Evolutionary conservation across 2,329 filamentous ascomycete genomes (phyloP), one percentile per base, ranked within the genome.

Genomic region (Fusarium agapanthi): DNA sequence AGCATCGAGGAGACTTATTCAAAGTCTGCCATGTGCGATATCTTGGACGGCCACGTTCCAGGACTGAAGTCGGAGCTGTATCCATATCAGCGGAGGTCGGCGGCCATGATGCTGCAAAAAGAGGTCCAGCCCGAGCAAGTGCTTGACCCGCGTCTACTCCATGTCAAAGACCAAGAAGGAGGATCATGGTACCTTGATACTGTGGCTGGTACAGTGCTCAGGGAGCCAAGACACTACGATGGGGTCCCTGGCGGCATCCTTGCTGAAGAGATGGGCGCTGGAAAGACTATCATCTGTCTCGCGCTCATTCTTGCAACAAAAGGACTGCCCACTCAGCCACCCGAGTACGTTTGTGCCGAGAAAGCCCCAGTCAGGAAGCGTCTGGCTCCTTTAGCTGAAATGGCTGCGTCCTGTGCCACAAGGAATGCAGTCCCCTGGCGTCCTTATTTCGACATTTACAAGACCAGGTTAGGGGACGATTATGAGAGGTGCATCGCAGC

Each of bases 281-380:
- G 95, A 1, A 98, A 98, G 83, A 98, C 95, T 0, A 82, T 98
- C 32, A 97, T 98, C 16, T 95, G 93, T 71, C 83, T 98, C 24
- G 87, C 92, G 12, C 83, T 94, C 5, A 90, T 98, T 43, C 84
- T 97, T 32, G 91, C 94, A 6, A 97, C 94, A 0, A 90, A 88
- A 75, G 85, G 90, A 37, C 88, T 95, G 69, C 88, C 90, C 16
- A 88, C 93, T 10, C 82, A 86, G 24, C 88, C 92, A 7, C 92
- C 95, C 5, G 86, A 90, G 7, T 80, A 91, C 59, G 89, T 92
- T 77, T 83, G 87, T 74, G 47, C 77, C 65, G 70, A 80, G 63
- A 77, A 85, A 55, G 74, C 82, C 44, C 84, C 78, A 51, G 82
- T 75, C 73, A 84, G 73, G 51, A 85, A 53, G 1, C 84, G 80